These are phyloP conservation scores for Ustilago esculenta DNA, from an alignment of 1,284 basidiomycete genomes.

Conservation along the genomic window DNA sequence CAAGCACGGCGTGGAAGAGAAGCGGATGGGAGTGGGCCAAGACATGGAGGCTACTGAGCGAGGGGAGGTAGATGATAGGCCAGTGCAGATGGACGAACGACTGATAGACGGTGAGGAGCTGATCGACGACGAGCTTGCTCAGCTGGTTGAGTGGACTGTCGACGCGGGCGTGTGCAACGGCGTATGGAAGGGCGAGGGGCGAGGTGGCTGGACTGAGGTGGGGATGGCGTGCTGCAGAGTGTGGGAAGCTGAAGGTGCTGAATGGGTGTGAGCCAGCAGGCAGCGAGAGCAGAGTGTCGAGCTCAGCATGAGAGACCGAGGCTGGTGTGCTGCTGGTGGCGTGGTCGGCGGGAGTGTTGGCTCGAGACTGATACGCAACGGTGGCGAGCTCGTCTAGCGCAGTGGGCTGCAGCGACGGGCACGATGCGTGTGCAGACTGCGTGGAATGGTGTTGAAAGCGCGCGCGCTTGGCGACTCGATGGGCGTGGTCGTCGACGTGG, in stretches of 20 bases:
- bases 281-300: not conserved
- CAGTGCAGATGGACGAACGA: conserved; percentile 29
- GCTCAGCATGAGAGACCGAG: not conserved
- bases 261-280: no score
- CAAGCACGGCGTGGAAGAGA: conserved; percentile 20
- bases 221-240: no score
- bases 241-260: not conserved
- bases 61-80: conserved; percentile 28
- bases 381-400: conserved; percentile 3
- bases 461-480: not conserved
- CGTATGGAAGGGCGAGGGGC: not conserved
- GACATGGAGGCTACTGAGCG: conserved; percentile 8
- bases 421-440: no score
- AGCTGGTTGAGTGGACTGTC: not conserved
- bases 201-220: no score
- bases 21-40: conserved; percentile 7
- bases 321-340: not conserved
- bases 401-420: not conserved
- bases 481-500: not conserved
- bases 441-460: not conserved
- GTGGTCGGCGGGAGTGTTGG: conserved; percentile 1
- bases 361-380: not conserved
- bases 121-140: conserved; percentile 1
- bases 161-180: not conserved
- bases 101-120: conserved; percentile 13